A percentile compares a stretch with the other conserved stretches of the same genome.
phyloP scores from a whole-genome alignment of 139 green algal species.

The Tetratostichococcus sp. region DNA sequence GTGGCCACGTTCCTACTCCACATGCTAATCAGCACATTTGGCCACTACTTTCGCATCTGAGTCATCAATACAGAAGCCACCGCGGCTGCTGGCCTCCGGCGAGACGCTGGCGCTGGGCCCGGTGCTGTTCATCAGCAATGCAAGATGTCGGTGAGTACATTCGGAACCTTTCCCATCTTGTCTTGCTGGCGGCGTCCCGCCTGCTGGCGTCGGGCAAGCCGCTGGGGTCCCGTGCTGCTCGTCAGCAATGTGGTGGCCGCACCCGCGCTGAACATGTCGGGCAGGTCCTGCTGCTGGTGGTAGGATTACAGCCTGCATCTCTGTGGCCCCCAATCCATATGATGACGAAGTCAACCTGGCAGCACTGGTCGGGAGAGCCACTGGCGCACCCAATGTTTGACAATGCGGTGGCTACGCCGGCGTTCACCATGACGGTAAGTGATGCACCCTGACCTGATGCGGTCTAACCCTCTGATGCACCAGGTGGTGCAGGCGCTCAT shows the following conservation, averaged over 20 bases:
- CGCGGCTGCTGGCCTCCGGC: conserved; percentile 14
- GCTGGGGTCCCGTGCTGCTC: conserved; percentile 67
- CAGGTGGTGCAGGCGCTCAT: not conserved
- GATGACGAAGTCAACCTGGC: too few relatives aligned
- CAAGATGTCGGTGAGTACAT: conserved; percentile 37
- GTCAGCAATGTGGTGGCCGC: conserved; percentile 82
- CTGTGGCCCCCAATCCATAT: too few relatives aligned
- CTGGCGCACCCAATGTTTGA: too few relatives aligned
- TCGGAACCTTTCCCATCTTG: too few relatives aligned
- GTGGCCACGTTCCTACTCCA: conserved; percentile 77
- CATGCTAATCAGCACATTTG: conserved; percentile 16
- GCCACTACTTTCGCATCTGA: too few relatives aligned
- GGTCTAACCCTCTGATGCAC: not conserved
- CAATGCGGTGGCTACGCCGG: not conserved
- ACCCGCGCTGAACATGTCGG: conserved; percentile 76
- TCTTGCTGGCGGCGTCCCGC: conserved; percentile 24
- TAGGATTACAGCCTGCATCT: too few relatives aligned
- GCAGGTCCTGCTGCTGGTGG: too few relatives aligned
- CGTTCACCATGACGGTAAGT: not conserved
- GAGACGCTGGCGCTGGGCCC: conserved; percentile 54
- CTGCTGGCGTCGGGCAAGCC: conserved; percentile 20
- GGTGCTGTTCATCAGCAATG: conserved; percentile 84
- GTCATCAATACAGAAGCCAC: conserved; percentile 15
- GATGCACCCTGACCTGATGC: not conserved
- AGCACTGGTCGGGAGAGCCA: too few relatives aligned